These are phyloP conservation scores for Erodium moschatum DNA, from an alignment of 441 rosid genomes.

Conservation along the genomic window DNA sequence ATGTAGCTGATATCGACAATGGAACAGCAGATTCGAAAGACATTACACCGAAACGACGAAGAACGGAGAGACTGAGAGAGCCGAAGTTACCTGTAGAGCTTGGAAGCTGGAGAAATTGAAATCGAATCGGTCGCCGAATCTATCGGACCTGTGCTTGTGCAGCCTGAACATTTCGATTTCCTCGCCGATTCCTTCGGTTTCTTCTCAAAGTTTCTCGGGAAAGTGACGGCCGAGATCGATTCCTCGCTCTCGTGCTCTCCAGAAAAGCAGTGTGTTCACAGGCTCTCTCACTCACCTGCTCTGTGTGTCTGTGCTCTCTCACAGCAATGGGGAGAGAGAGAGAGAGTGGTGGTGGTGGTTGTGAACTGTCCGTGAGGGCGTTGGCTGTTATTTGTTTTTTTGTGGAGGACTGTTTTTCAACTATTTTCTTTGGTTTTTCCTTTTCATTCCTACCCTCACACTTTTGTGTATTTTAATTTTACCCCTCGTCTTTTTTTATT, in stretches of 20 bases:
- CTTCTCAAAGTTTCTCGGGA: neutral
- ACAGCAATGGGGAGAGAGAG: neutral
- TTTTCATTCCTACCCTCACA: neutral
- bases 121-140: conserved; percentile 11
- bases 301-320: conserved; percentile 4
- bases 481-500: neutral
- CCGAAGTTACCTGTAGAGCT: conserved; percentile 6
- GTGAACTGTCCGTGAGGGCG: conserved; percentile 8
- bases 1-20: neutral
- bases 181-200: conserved; percentile 3
- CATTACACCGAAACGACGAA: neutral
- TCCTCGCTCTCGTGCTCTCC: neutral
- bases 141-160: conserved; percentile 9
- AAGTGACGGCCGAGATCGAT: conserved; percentile 10
- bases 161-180: conserved; percentile 9
- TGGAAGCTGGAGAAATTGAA: conserved; percentile 13
- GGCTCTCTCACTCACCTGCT: neutral
- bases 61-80: neutral
- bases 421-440: neutral
- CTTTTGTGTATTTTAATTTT: neutral
- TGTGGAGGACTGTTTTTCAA: conserved; percentile 8
- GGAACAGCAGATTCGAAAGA: conserved; percentile 3
- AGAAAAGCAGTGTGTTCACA: neutral
- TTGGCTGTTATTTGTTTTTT: neutral
- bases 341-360: neutral